Conservation (phyloP, 148 eudicot species). For the Vaccinium vitisidaea region DNA sequence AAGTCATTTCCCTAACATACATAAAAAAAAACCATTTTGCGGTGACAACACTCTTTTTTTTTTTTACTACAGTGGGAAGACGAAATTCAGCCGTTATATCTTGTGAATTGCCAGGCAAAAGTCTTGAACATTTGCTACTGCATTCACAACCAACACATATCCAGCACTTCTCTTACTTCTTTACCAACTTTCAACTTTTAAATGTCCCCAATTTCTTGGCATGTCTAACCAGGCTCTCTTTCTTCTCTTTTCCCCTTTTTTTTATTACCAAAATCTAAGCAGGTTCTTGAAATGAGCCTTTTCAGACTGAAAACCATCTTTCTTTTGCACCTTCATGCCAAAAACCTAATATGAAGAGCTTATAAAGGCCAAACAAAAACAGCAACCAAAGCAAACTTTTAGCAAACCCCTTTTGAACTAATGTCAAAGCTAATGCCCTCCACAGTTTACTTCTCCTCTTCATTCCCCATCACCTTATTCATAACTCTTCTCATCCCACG, state of each 20-base stretch:
- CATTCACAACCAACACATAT: neutral
- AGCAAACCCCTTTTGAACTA: neutral
- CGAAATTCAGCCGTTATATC: no score
- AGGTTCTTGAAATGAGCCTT: constrained; percentile 13
- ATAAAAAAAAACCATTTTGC: no score
- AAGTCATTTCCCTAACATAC: no score
- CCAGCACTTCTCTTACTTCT: neutral
- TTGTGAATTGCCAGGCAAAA: neutral
- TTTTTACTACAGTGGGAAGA: no score
- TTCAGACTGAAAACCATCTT: neutral
- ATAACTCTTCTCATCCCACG: constrained; percentile 5
- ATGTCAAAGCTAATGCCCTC: neutral
- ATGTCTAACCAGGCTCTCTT: constrained; percentile 3
- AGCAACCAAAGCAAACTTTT: neutral
- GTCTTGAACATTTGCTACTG: neutral
- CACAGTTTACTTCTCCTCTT: neutral
- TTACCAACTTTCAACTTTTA: neutral
- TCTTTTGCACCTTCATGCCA: neutral
- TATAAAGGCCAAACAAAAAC: neutral
- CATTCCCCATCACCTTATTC: neutral
- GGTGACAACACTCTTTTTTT: no score
- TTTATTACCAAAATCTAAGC: neutral
- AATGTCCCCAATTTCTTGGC: neutral
- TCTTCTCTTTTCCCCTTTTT: no score
- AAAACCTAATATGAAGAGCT: neutral